Base-by-base conservation (phyloP, 2,329 filamentous ascomycete species). In the Capronia coronata region DNA sequence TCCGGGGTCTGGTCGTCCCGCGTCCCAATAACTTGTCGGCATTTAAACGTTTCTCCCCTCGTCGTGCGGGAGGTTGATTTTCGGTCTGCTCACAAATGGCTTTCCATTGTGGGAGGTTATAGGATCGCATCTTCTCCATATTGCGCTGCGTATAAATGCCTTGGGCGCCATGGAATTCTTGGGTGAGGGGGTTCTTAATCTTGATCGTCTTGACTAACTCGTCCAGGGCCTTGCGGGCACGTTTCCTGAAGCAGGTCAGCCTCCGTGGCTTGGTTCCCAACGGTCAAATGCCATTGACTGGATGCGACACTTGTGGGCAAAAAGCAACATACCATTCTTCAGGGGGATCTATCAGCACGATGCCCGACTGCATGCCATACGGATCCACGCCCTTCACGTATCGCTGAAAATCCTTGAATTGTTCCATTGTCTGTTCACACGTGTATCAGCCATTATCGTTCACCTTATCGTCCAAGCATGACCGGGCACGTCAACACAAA, bases 101-200 rank as follows among this genome's bases (percentile, higher is more conserved):
- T 59, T 89, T 87, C 93, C 93, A 98, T 68, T 98, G 90, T 0
- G 91, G 91, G 3, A 98, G 75, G 61, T 96, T 98, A 72, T 98
- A 98, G 11, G 89, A 89, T 65, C 93, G 80, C 66, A 94, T 88
- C 69, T 96, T 94, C 63, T 97, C 83, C 52, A 98, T 90, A 65
- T 98, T 98, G 63, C 93, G 87, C 67, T 98, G 93, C 29, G 91
- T 91, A 66, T 96, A 98, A 49, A 87, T 94, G 49, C 93, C 94
- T 64, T 91, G 88, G 44, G 87, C 88, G 35, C 93, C 93, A 75
- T 94, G 91, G 62, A 98, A 98, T 63, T 98, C 93, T 68, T 98
- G 93, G 64, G 89, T 95, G 66, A 98, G 97, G 2, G 93, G 93
- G 59, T 98, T 94, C 68, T 91, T 91, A 63, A 98, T 90, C 64